Percentiles rank a stretch among this genome's conserved stretches.
phyloP scores from a whole-genome alignment of 78 protist species.

The Goniomonas avonlea region DNA sequence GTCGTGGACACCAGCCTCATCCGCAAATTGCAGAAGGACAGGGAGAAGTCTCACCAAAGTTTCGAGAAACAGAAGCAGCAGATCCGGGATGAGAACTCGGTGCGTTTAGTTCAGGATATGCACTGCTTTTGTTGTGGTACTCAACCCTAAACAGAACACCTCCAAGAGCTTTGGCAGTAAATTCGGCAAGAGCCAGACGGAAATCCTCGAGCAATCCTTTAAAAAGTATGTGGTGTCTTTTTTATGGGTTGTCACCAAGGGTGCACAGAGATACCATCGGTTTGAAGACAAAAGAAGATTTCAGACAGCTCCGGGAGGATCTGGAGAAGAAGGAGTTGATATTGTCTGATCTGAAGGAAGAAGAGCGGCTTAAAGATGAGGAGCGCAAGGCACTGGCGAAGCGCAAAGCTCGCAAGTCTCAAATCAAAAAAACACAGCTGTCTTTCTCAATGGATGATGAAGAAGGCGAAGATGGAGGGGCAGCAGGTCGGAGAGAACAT shows the following conservation, averaged over 20 bases:
- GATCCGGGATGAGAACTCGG: too few relatives aligned
- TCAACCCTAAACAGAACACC: too few relatives aligned
- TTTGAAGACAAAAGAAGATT: constrained; percentile 35
- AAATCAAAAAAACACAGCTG: constrained; percentile 17
- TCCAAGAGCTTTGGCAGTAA: neutral
- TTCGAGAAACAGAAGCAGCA: too few relatives aligned
- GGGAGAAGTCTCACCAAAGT: too few relatives aligned
- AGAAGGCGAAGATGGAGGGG: constrained; percentile 24
- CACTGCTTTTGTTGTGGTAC: too few relatives aligned
- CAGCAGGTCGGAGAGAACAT: too few relatives aligned
- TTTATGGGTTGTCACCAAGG: neutral
- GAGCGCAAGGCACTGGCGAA: neutral
- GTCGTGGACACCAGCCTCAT: too few relatives aligned
- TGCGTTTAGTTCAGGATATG: too few relatives aligned
- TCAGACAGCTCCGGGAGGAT: constrained; percentile 27
- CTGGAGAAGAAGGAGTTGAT: neutral
- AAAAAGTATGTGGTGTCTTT: neutral
- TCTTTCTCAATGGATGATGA: constrained; percentile 11
- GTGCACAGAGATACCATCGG: constrained; percentile 32
- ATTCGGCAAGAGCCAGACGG: constrained; percentile 15
- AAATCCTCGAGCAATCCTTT: neutral
- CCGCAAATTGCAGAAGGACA: too few relatives aligned
- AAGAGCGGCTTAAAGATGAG: neutral
- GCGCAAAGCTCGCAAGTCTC: constrained; percentile 2
- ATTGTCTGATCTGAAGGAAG: neutral